A percentile compares a stretch with the other conserved stretches of the same genome.
These are phyloP conservation scores for Cercospora sp. DNA, from an alignment of 2,329 filamentous ascomycete species.

Conservation along the genomic window DNA sequence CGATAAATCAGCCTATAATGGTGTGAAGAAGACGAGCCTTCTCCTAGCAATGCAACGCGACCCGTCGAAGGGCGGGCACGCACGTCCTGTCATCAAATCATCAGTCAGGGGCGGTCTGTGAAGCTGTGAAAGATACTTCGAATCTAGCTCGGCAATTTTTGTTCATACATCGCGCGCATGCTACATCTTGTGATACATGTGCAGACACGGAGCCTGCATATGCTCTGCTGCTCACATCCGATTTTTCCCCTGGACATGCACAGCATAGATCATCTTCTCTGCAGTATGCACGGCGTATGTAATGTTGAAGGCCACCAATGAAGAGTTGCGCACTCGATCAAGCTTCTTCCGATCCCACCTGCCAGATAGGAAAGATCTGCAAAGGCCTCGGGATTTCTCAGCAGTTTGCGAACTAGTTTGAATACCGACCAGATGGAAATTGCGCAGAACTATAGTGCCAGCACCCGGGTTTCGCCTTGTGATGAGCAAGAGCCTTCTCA, in stretches of 20 bases:
- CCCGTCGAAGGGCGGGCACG: neutral
- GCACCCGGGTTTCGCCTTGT: neutral
- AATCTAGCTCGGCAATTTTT: neutral
- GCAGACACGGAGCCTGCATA: neutral
- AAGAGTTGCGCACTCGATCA: neutral
- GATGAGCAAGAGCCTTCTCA: neutral
- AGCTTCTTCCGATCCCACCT: slow-evolving; percentile 7
- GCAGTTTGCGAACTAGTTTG: neutral
- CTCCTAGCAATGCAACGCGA: neutral
- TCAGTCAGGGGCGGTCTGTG: neutral
- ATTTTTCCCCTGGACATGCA: neutral
- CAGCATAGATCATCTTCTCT: neutral
- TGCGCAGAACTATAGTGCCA: neutral
- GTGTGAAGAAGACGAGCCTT: neutral
- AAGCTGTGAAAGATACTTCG: neutral
- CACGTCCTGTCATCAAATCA: neutral
- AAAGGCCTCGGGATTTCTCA: neutral
- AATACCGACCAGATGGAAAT: neutral
- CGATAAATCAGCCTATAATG: neutral
- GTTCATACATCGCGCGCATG: neutral
- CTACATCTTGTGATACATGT: neutral
- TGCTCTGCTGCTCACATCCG: neutral
- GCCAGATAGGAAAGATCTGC: neutral
- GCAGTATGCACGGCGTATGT: neutral
- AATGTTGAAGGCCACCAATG: neutral